Evolutionary conservation across 1,284 basidiomycete species (phyloP).

Genomic region (Melampsora americana): DNA sequence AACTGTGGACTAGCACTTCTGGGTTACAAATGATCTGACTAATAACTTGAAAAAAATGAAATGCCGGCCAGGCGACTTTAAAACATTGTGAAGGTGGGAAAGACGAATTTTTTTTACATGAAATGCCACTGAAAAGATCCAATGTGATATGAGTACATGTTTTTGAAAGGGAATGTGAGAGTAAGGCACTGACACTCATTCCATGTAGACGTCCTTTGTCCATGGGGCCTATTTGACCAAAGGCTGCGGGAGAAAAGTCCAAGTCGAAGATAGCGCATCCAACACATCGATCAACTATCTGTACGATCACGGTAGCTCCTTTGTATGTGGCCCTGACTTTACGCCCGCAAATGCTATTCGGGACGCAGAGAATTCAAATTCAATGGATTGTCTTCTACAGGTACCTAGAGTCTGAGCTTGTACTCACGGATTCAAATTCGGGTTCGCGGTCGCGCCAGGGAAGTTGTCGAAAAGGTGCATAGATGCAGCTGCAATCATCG

Average conservation of each 20-base stretch:
- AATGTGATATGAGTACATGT: no score
- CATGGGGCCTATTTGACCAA: constrained; percentile 56
- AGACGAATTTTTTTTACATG: not conserved
- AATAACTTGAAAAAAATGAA: not conserved
- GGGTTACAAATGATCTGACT: not conserved
- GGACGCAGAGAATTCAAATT: not conserved
- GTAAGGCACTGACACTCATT: constrained; percentile 51
- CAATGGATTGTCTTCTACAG: not conserved
- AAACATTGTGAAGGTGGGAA: not conserved
- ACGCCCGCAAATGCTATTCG: constrained; percentile 27
- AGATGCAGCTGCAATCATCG: constrained; percentile 66
- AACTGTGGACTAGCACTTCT: constrained; percentile 4
- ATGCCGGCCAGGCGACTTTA: constrained; percentile 1
- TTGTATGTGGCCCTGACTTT: constrained; percentile 29
- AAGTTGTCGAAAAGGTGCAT: constrained; percentile 62
- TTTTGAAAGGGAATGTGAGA: no score
- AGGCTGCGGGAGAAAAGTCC: constrained; percentile 61
- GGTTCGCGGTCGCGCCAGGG: constrained; percentile 59
- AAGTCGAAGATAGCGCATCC: constrained; percentile 61
- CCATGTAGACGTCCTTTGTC: constrained; percentile 60
- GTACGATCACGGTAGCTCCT: constrained; percentile 60
- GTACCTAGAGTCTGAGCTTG: not conserved
- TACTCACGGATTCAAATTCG: constrained; percentile 62
- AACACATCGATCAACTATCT: constrained; percentile 64
- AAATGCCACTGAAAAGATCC: not conserved